Base-by-base conservation (phyloP, 345 rosid genomes). In the Rhizophora apiculata region DNA sequence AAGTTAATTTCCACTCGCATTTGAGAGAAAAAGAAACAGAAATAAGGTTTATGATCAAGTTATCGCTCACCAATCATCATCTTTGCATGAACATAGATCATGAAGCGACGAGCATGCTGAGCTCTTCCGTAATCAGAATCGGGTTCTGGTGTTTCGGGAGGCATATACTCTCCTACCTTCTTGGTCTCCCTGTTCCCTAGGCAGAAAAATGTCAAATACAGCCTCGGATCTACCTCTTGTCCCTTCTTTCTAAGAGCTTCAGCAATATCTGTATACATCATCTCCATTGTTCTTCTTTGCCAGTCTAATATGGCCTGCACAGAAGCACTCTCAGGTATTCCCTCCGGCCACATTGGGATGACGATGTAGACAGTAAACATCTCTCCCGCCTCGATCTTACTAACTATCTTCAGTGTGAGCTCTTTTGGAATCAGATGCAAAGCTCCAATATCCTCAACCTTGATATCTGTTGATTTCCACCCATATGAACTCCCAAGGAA, bases 291-390 rank as follows among this genome's bases (percentile, higher is more conserved):
- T 76, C 96, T 86, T 61, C 87, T 82, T 73, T 91, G 97, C 98
- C 97, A 93, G 46, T 91, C 92, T 59, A 93, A 68, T 46, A 93
- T 93, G 9, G 96, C 94, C 73, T 89, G 90, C 57, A 90, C 88
- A 4, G 93, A 64, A 1, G 29, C 85, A 36, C 92, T 86, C 53
- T 84, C 93, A 0, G 98, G 96, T 56, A 73, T 67, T 3, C 91
- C 96, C 76, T 93, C 98, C 1, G 98, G 98, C 93, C 96, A 93
- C 82, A 90, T 81, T 3, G 98, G 96, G 68, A 93, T 88, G 77
- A 90, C 93, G 4, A 93, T 53, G 65, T 93, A 93, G 32, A 82
- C 96, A 0, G 84, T 20, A 16, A 93, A 93, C 76, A 89, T 72
- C 78, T 93, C 87, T 6, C 84, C 87, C 22, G 87, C 90, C 72